A percentile compares a stretch with the other conserved stretches of the same genome.
Evolutionary conservation across 2,329 filamentous ascomycete genomes (phyloP).

Genomic region (Ambrosiella xylebori): DNA sequence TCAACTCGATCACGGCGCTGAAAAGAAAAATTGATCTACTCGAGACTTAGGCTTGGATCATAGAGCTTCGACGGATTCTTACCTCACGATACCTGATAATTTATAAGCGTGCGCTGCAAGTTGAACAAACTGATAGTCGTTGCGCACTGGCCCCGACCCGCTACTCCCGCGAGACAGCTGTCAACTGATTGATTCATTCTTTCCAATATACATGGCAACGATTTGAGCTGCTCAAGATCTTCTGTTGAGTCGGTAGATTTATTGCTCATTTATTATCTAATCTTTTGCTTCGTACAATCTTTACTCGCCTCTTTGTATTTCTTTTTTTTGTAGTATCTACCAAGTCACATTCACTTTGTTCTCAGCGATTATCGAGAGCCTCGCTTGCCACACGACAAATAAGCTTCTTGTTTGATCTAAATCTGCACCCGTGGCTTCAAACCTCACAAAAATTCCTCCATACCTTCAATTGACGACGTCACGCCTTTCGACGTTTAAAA

Average conservation of each 20-base stretch:
- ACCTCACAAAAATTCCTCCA: too few relatives aligned
- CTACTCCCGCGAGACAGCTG: background rate
- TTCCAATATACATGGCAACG: background rate
- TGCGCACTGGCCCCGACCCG: conserved; percentile 1
- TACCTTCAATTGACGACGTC: too few relatives aligned
- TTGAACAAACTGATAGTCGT: background rate
- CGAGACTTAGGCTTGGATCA: background rate
- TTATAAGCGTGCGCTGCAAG: background rate
- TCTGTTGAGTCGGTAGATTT: background rate
- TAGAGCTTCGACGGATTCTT: background rate
- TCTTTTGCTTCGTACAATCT: background rate
- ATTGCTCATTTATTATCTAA: background rate
- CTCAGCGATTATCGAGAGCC: background rate
- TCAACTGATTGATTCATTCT: background rate
- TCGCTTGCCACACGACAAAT: background rate
- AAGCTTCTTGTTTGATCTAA: background rate
- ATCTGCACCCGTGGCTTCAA: too few relatives aligned
- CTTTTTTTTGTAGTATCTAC: background rate
- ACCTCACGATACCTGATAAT: background rate
- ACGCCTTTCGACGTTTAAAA: too few relatives aligned
- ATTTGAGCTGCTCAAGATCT: background rate
- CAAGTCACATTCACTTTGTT: background rate
- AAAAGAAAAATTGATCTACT: background rate
- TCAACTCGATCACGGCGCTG: background rate
- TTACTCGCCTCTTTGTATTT: background rate